Conservation (phyloP, 2,329 filamentous ascomycete species). For the Fusarium sp. region DNA sequence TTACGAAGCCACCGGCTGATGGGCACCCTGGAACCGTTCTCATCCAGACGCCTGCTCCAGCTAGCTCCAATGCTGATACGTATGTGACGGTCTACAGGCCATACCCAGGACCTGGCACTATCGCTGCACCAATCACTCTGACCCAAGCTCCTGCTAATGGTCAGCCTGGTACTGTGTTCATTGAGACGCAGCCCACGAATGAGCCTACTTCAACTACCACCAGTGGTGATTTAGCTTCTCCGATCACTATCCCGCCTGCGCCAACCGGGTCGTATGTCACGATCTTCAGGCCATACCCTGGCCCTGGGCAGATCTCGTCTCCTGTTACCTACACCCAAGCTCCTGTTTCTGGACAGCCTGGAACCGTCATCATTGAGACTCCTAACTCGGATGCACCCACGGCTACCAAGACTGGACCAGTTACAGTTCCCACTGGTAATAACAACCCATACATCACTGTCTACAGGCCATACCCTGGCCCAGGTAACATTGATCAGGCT, state of each 20-base stretch:
- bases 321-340: constrained; percentile 28
- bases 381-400: constrained; percentile 28
- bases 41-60: constrained; percentile 32
- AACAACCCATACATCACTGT: constrained; percentile 35
- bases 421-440: constrained; percentile 20
- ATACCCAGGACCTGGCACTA: constrained; percentile 31
- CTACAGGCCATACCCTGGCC: constrained; percentile 32
- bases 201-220: constrained; percentile 3
- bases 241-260: constrained; percentile 26
- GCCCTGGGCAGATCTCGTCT: constrained; percentile 25
- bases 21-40: constrained; percentile 33
- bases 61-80: constrained; percentile 18
- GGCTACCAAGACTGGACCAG: constrained; percentile 21
- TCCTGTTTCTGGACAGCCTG: constrained; percentile 26
- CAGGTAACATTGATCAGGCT: constrained; percentile 33
- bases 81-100: constrained; percentile 38
- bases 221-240: background rate
- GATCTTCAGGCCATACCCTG: constrained; percentile 31
- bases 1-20: constrained; percentile 24
- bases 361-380: constrained; percentile 36
- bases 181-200: constrained; percentile 26
- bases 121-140: constrained; percentile 35
- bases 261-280: constrained; percentile 33
- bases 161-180: constrained; percentile 36
- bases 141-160: constrained; percentile 33